These are phyloP conservation scores for Pythium aquatile DNA, from an alignment of 352 stramenopile genomes.

Conservation along the genomic window DNA sequence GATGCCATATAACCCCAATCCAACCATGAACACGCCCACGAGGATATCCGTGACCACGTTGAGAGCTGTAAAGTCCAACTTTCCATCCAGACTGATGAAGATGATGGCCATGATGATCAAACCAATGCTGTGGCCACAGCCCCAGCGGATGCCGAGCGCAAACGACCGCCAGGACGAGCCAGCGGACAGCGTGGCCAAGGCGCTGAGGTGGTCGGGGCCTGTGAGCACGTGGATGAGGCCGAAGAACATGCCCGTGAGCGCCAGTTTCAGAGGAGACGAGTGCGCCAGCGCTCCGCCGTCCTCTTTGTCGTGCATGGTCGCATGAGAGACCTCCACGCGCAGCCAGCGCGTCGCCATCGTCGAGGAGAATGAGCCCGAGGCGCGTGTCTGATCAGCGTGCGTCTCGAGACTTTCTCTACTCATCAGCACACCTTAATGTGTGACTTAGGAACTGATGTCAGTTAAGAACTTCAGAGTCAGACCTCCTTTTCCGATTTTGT, in stretches of 20 bases:
- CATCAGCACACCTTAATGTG: too few species aligned
- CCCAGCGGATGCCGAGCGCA: conserved; percentile 87
- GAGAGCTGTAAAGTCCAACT: conserved; percentile 57
- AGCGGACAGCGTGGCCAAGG: conserved; percentile 83
- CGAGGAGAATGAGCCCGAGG: not conserved
- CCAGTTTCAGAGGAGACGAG: conserved; percentile 38
- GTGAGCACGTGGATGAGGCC: conserved; percentile 48
- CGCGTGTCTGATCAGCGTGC: not conserved
- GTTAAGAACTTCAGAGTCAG: conserved; percentile 20
- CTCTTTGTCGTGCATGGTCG: conserved; percentile 29
- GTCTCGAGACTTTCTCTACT: not conserved
- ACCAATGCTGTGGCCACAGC: conserved; percentile 87
- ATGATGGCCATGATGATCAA: conserved; percentile 83
- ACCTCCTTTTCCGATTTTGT: not conserved
- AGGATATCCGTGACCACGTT: conserved; percentile 64
- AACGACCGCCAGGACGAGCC: conserved; percentile 79
- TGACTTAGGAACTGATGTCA: conserved; percentile 8
- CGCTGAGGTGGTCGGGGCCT: conserved; percentile 87
- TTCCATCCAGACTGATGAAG: conserved; percentile 65
- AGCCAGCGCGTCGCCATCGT: conserved; percentile 29
- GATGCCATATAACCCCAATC: conserved; percentile 64
- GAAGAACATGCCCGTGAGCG: conserved; percentile 39
- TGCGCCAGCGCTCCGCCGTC: conserved; percentile 38
- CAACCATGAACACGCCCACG: conserved; percentile 82
- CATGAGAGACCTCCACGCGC: conserved; percentile 32